Base-by-base conservation (phyloP, 768 basidiomycete species). In the Boletales sp. region DNA sequence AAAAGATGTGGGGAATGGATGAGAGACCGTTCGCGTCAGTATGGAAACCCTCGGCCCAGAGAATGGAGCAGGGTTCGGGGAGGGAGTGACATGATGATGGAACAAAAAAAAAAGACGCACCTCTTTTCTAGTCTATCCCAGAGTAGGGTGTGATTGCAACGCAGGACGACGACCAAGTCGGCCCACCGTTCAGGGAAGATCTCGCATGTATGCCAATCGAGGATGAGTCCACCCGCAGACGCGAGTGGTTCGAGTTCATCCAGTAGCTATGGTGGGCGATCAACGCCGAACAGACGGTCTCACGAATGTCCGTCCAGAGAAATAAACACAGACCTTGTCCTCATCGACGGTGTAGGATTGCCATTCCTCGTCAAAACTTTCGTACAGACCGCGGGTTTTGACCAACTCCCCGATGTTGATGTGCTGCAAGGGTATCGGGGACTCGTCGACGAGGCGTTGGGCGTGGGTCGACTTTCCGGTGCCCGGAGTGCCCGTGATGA, bases 391-490 rank as follows among this genome's bases (percentile, higher is more conserved):
- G 42, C 82, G 80, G 59, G 88, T 83, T 70, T 94, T 97, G 50
- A 97, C 87, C 62, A 85, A 76, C 40, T 98, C 90, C 31, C 94
- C 87, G 43, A 98, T 81, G 61, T 97, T 95, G 70, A 99, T 77
- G 64, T 97, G 89, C 59, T 71, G 74, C 49, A 97, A 70, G 0
- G 85, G 82, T 2, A 86, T 58, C 5, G 82, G 80, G 0, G 89
- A 86, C 51, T 88, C 80, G 36, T 83, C 77, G 18, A 76, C 81
- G 40, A 98, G 80, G n/a, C 93, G 74, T 50, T 88, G 80, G 2
- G 94, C 90, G 69, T 92, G 92, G 1, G 93, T 94, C 4, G 95
- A 88, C 68, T 99, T 99, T 48, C 93, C 94, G 32, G 93, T 94
- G n/a, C 92, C 92, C 11, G 92, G 91, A 14, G 92, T 94, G 52